Conservation (phyloP, 208 protist genomes). For the Crithidia bombi region DNA sequence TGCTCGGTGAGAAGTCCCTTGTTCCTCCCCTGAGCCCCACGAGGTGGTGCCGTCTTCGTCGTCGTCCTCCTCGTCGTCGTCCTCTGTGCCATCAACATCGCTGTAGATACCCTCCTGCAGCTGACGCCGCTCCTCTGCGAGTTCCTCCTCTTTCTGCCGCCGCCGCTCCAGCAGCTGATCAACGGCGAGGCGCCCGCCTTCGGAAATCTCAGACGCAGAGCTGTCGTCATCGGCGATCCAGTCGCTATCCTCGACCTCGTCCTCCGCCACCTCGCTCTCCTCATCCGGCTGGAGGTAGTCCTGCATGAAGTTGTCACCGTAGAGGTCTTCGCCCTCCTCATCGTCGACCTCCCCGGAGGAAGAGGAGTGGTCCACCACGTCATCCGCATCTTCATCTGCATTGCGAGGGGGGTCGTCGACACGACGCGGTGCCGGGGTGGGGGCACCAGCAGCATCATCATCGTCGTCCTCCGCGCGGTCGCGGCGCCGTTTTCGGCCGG, state of each 20-base stretch:
- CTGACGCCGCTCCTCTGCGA: conserved; percentile 68
- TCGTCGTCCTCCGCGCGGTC: conserved; percentile 2
- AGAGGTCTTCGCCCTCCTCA: conserved; percentile 89
- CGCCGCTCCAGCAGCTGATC: conserved; percentile 81
- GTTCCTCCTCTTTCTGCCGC: conserved; percentile 56
- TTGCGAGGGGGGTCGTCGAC: not conserved
- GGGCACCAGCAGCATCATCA: conserved; percentile 7
- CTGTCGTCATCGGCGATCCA: conserved; percentile 78
- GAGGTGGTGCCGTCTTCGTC: conserved; percentile 5
- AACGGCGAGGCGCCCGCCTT: conserved; percentile 68
- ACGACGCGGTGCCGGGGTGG: not conserved
- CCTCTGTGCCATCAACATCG: conserved; percentile 67
- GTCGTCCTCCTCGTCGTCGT: conserved; percentile 44
- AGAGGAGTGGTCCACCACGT: conserved; percentile 25
- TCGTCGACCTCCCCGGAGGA: conserved; percentile 40
- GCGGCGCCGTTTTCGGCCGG: conserved; percentile 29
- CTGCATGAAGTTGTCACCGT: conserved; percentile 88
- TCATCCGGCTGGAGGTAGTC: conserved; percentile 87
- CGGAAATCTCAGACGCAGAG: conserved; percentile 81
- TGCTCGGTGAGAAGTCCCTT: not conserved
- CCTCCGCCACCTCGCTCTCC: conserved; percentile 76
- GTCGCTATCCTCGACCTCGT: conserved; percentile 63
- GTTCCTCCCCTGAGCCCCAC: not conserved
- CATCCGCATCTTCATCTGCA: conserved; percentile 17
- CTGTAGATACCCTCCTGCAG: conserved; percentile 88